Base-by-base conservation (phyloP, 768 basidiomycete species). In the Mrakia hoshinonis region DNA sequence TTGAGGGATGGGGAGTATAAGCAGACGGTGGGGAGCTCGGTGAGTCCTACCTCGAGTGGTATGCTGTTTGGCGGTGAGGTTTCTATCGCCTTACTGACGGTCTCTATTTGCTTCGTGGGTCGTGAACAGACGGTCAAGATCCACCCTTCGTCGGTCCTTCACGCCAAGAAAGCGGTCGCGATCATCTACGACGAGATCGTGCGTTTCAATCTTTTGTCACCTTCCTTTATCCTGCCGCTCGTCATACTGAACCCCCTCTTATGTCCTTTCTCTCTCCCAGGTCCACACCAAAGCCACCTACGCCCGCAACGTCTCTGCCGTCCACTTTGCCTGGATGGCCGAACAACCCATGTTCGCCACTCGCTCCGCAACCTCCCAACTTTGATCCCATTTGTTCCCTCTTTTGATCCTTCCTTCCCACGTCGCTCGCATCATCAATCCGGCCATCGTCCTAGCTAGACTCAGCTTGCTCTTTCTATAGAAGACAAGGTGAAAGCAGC, bases 151-250 rank as follows among this genome's bases (percentile, higher is more conserved):
- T 97, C 94, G 38, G 84, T 85, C 3, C 77, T 98, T 75, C 85
- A 84, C 75, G 87, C 89, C 74, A 91, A 89, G 77, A 91, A 90
- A 77, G 85, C 87, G 0, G 87, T 87, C 0, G 91, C 89, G 6
- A 92, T 99, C 73, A 84, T 99, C 47, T 99, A 90, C 77, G 89
- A 95, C 78, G 96, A 99, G 77, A 81, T 99, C 77, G 95, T 96
- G 73, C 76, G 88, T 82, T 3, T 51, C 70, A 2, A 1, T 43
- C 55, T 24, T 15, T 55, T 39, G 7, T 54, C 20, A 24, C 31
- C 62, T 54, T 47, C 38, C 39, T 67, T 24, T 38, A n/a, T 26
- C 29, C 58, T 31, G 29, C 9, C 39, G 18, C 58, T 22, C 11
- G 13, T 36, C 58, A 5, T 43, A 38, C 55, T 61, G 39, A 9